These are phyloP conservation scores for Termitomyces sp. DNA, from an alignment of 1,284 basidiomycete species.

Conservation along the genomic window DNA sequence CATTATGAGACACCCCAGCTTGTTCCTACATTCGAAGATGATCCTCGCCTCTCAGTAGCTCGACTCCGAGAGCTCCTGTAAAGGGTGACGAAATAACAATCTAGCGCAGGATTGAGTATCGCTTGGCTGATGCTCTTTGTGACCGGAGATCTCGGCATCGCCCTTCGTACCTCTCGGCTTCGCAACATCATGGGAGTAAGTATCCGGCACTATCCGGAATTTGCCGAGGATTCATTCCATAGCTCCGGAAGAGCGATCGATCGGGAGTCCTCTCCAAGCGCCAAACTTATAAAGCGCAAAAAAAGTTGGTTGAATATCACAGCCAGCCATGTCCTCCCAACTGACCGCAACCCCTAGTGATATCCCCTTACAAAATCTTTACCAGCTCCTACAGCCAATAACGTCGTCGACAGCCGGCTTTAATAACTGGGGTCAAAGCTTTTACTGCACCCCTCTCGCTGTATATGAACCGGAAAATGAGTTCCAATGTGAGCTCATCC, in stretches of 20 bases:
- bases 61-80: not conserved
- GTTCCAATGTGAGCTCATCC: constrained; percentile 69
- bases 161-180: constrained; percentile 12
- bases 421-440: constrained; percentile 71
- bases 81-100: not conserved
- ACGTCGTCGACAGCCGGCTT: constrained; percentile 47
- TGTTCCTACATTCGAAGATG: not conserved
- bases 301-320: constrained; percentile 24
- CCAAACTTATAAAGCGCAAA: constrained; percentile 26
- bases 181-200: no score
- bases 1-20: constrained; percentile 1
- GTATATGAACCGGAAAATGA: constrained; percentile 78
- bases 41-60: not conserved
- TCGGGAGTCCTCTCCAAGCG: no score
- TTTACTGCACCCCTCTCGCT: constrained; percentile 55
- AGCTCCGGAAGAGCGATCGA: constrained; percentile 19
- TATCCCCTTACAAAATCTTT: constrained; percentile 42
- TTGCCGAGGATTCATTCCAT: constrained; percentile 21
- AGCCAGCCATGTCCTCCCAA: constrained; percentile 29
- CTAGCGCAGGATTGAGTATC: not conserved
- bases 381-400: constrained; percentile 46
- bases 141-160: constrained; percentile 7
- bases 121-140: not conserved
- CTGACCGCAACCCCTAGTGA: constrained; percentile 26
- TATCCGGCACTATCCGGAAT: no score